Evolutionary conservation across 2,329 filamentous ascomycete genomes (phyloP), one percentile per base, ranked within the genome.

Genomic region (Didymella arachidicola): DNA sequence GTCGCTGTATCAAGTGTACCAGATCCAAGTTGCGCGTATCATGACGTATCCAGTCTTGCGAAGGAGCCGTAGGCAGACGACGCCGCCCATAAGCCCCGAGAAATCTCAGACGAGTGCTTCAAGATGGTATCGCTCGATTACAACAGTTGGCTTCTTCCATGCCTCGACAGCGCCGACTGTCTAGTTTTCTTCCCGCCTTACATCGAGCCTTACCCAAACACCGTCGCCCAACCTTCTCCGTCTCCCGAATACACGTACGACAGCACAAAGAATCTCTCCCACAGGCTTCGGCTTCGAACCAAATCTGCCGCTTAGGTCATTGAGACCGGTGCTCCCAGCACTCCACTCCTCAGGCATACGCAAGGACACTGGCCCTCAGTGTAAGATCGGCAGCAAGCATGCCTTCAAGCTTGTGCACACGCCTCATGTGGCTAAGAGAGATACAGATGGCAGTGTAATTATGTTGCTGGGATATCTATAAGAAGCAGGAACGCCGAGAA

Each of bases 401-500:
- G 14, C 14, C 30, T 18, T 22, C 18, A 22, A 14, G 4, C 8
- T 10, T 18, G 14, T 16, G 11, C 18, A 11, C 11, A 25, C 6
- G 4, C 27, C 34, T 46, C 32, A 36, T 14, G 5, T 11, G 30
- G 14, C 11, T 29, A 29, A n/a, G 19, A 19, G 8, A 11, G 30
- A 11, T 26, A 36, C 8, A 8, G 5, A 16, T 22, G 18, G 29
- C 14, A 38, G 19, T 16, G 27, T 8, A 27, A 11, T 34, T 16
- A 19, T 14, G 43, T 11, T 43, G n/a, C 18, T 6, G 41, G 38
- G 19, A 54, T 55, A 43, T 48, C 34, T 48, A 55, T 48, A 55
- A 22, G 7, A 39, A 42, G 12, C 7, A 42, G 38, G n/a, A 7
- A 38, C 36, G 18, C 43, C 22, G 29, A 42, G 19, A n/a, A 10